Percentiles rank a stretch among this genome's conserved stretches.
phyloP scores from a whole-genome alignment of 2,329 filamentous ascomycete species.

The Fragosphaeria purpurea region DNA sequence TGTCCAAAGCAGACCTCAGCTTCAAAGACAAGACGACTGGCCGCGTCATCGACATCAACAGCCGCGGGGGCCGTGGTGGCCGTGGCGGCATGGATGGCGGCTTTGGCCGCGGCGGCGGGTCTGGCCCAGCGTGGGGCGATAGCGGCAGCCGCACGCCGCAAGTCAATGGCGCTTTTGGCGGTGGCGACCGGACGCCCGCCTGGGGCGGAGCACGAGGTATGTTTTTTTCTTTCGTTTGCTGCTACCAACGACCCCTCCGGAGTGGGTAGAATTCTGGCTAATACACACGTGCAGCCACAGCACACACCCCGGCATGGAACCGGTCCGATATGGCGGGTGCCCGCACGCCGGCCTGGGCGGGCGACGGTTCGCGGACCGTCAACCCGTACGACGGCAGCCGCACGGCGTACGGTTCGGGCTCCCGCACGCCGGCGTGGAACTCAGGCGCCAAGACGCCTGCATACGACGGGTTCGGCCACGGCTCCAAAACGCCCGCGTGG shows the following conservation, averaged over 20 bases:
- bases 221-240: constrained; percentile 17
- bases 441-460: constrained; percentile 66
- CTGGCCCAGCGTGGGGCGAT: constrained; percentile 42
- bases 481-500: constrained; percentile 61
- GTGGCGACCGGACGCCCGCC: constrained; percentile 61
- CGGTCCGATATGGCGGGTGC: constrained; percentile 42
- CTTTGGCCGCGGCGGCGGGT: constrained; percentile 15
- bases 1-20: constrained; percentile 70
- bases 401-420: constrained; percentile 66
- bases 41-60: constrained; percentile 61
- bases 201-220: constrained; percentile 60
- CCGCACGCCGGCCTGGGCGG: constrained; percentile 58
- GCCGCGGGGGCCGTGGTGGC: constrained; percentile 28
- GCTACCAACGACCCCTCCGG: too few relatives aligned
- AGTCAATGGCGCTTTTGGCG: constrained; percentile 40
- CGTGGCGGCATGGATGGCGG: constrained; percentile 33
- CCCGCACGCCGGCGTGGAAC: constrained; percentile 67
- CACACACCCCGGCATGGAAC: constrained; percentile 54
- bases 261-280: background rate
- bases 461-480: constrained; percentile 52
- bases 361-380: constrained; percentile 55
- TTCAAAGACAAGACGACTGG: constrained; percentile 81
- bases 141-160: constrained; percentile 60
- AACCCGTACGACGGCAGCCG: constrained; percentile 65
- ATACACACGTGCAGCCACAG: constrained; percentile 37